Evolutionary conservation across 257 asterid species (phyloP).

Genomic region (Misopates orontium): DNA sequence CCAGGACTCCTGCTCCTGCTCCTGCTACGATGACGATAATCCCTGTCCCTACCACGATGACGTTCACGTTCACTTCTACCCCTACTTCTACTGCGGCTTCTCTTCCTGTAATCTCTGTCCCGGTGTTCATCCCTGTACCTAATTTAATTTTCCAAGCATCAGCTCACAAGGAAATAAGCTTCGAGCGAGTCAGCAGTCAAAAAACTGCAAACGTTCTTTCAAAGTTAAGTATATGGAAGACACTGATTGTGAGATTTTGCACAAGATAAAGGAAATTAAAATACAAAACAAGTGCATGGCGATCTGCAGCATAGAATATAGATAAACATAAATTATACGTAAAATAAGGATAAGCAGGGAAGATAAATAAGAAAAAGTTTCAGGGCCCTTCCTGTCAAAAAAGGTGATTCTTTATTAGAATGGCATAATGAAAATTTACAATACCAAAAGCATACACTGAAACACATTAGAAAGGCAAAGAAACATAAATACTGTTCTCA

Average conservation of each 20-base stretch:
- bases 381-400: neutral
- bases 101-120: slow-evolving; percentile 34
- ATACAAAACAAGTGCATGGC: neutral
- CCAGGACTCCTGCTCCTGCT: slow-evolving; percentile 75
- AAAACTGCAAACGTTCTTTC: neutral
- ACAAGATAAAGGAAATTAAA: neutral
- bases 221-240: neutral
- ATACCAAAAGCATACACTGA: too few species aligned
- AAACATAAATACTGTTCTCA: neutral
- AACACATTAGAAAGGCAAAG: neutral
- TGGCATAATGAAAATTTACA: too few species aligned
- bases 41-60: slow-evolving; percentile 45
- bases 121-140: slow-evolving; percentile 40
- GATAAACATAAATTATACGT: too few species aligned
- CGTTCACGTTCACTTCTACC: slow-evolving; percentile 37
- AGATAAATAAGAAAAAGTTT: too few species aligned
- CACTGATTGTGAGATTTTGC: neutral
- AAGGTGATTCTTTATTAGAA: neutral
- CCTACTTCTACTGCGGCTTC: slow-evolving; percentile 35
- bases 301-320: neutral
- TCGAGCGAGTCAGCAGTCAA: neutral
- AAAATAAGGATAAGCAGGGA: too few species aligned
- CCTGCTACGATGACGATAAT: slow-evolving; percentile 53
- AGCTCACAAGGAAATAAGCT: too few species aligned
- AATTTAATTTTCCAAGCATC: neutral